These are phyloP conservation scores for Pyricularia grisea DNA, from an alignment of 2,329 filamentous ascomycete genomes.

Conservation along the genomic window DNA sequence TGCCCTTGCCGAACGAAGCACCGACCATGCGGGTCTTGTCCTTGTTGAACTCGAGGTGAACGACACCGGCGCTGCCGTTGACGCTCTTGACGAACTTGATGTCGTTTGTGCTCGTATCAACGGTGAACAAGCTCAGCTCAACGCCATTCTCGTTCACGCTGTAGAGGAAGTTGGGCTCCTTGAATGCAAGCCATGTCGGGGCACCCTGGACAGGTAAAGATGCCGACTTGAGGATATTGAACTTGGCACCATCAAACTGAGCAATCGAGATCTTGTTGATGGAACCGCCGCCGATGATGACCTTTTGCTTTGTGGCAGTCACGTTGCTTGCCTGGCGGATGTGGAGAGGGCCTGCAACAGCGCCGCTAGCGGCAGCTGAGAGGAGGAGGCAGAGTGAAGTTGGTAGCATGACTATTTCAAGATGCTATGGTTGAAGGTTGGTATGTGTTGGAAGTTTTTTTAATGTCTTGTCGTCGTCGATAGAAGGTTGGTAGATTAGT, in stretches of 20 bases:
- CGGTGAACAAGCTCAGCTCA: slow-evolving; percentile 27
- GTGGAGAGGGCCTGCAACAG: neutral
- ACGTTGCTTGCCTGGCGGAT: neutral
- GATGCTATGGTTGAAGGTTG: neutral
- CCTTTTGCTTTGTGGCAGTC: slow-evolving; percentile 13
- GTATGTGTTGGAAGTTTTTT: neutral
- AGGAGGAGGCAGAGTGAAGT: slow-evolving; percentile 1
- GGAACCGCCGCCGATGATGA: slow-evolving; percentile 28
- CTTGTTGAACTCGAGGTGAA: slow-evolving; percentile 35
- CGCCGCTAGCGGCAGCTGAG: neutral
- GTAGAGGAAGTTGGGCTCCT: slow-evolving; percentile 29
- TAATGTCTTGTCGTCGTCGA: neutral
- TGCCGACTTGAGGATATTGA: slow-evolving; percentile 22
- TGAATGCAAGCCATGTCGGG: slow-evolving; percentile 37
- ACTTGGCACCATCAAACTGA: slow-evolving; percentile 28
- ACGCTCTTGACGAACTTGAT: slow-evolving; percentile 19
- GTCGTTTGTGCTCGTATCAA: slow-evolving; percentile 20
- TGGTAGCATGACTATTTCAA: neutral
- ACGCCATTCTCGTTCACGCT: slow-evolving; percentile 37
- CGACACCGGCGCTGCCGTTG: slow-evolving; percentile 31
- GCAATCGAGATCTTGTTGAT: slow-evolving; percentile 29
- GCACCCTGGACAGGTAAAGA: slow-evolving; percentile 12
- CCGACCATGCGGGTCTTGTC: slow-evolving; percentile 35
- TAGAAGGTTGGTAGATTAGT: neutral
- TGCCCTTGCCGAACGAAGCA: slow-evolving; percentile 29